Base-by-base conservation (phyloP, 208 protist genomes). In the Crithidia acanthocephali region DNA sequence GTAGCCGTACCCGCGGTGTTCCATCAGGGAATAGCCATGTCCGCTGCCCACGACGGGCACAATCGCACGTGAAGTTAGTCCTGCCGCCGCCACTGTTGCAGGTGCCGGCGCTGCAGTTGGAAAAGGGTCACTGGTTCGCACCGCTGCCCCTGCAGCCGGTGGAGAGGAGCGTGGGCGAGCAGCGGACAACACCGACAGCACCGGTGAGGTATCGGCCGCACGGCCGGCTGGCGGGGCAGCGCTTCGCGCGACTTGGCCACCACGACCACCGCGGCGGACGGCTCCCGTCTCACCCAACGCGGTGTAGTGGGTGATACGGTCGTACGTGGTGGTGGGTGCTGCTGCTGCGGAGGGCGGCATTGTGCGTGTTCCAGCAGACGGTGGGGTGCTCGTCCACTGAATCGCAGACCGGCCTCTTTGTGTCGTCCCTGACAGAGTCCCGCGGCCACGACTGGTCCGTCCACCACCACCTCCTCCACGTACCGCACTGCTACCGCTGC, bases 1-100 rank as follows among this genome's bases (percentile, higher is more conserved):
- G 25, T 27, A 67, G 60, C 61, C 66, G 48, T 70, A 71, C 20
- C 55, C 56, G 59, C 72, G 63, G 28, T 60, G n/a, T 3, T 52
- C 56, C 23, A 40, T 47, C 8, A 22, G 56, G 37, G 27, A 32
- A 70, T 63, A 71, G 18, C 45, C 16, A 50, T 48, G 30, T 11
- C 11, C 59, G 9, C 35, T 25, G 33, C n/a, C 23, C 27, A 50
- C n/a, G n/a, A 37, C 50, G 1, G 55, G 20, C 48, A 25, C 69
- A 35, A 53, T 35, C 18, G 56, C 57, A 27, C 11, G 8, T 0
- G 57, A 44, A 13, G 52, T 47, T 30, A 11, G 11, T 11, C 35
- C 35, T 40, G 35, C 35, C 8, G 35, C n/a, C n/a, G n/a, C n/a
- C n/a, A n/a, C n/a, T 40, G 35, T 11, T 40, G 35, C 35, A 40